phyloP scores from a whole-genome alignment of 148 eudicot species.

The Cornus controversa region DNA sequence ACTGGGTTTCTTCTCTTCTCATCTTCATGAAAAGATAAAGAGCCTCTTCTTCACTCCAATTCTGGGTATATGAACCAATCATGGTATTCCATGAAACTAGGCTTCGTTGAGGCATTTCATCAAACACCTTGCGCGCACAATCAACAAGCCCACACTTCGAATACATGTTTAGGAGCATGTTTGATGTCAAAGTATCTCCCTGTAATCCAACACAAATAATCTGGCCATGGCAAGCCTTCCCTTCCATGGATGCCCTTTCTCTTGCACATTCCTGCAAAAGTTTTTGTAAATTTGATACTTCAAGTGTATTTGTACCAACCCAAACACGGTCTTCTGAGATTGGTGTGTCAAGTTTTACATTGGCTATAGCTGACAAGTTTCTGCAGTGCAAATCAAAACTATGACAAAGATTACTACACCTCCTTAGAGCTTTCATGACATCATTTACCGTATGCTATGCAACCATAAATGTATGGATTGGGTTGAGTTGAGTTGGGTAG shows the following conservation, averaged over 20 bases:
- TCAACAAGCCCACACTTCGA: constrained; percentile 56
- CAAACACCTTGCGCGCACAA: constrained; percentile 58
- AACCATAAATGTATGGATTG: neutral
- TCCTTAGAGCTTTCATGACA: constrained; percentile 12
- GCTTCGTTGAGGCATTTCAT: constrained; percentile 57
- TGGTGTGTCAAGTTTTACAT: neutral
- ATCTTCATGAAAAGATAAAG: constrained; percentile 54
- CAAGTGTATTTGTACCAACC: constrained; percentile 1
- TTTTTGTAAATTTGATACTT: constrained; percentile 33
- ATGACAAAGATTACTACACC: neutral
- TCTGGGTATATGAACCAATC: constrained; percentile 61
- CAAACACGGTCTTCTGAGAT: constrained; percentile 14
- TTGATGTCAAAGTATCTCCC: constrained; percentile 43
- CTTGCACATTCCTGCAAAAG: constrained; percentile 65
- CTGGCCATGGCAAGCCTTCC: constrained; percentile 62
- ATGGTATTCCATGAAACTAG: constrained; percentile 81
- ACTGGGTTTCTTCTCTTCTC: constrained; percentile 47
- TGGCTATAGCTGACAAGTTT: constrained; percentile 7
- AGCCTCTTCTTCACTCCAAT: constrained; percentile 40
- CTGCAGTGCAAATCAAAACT: neutral
- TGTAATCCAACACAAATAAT: constrained; percentile 39
- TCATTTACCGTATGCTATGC: neutral
- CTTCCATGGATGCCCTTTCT: constrained; percentile 34
- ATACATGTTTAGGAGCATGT: constrained; percentile 68
- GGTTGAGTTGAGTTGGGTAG: too few species aligned